Conservation (phyloP, 2,329 filamentous ascomycete species). For the Aspergillus pseudotamarii region DNA sequence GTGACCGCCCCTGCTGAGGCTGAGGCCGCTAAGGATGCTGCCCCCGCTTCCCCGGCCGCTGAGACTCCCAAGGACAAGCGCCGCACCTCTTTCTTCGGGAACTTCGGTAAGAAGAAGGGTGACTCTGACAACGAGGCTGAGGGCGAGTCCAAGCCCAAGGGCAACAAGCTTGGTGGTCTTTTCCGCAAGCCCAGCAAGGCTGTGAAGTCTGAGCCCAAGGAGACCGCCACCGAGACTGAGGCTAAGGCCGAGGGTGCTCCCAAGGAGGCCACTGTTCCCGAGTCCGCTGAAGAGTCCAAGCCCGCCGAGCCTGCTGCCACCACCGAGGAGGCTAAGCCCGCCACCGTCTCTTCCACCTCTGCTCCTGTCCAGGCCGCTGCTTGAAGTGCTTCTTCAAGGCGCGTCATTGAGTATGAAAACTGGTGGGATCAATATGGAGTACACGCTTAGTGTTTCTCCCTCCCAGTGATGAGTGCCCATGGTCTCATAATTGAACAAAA, state of each 20-base stretch:
- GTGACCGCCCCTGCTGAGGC: conserved; percentile 49
- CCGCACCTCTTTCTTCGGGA: conserved; percentile 58
- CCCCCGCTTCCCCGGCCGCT: conserved; percentile 31
- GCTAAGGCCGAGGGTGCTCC: conserved; percentile 34
- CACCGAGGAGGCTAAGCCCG: conserved; percentile 38
- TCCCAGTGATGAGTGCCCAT: conserved; percentile 21
- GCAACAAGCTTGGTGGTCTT: conserved; percentile 49
- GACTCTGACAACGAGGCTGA: conserved; percentile 53
- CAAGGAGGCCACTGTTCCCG: conserved; percentile 30
- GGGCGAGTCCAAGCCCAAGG: conserved; percentile 47
- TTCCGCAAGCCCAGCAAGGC: conserved; percentile 54
- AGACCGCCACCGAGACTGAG: conserved; percentile 34
- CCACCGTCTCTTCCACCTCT: conserved; percentile 33
- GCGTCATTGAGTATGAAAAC: conserved; percentile 43
- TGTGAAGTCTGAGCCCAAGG: conserved; percentile 46
- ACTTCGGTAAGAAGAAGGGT: conserved; percentile 55
- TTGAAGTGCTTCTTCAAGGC: conserved; percentile 40
- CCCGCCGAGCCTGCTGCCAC: conserved; percentile 28
- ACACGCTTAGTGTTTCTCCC: conserved; percentile 29
- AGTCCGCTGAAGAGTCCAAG: conserved; percentile 32
- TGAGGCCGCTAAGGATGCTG: conserved; percentile 36
- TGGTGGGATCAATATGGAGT: conserved; percentile 42
- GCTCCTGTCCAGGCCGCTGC: conserved; percentile 47
- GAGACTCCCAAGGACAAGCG: conserved; percentile 51
- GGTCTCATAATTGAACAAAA: conserved; percentile 13